These are phyloP conservation scores for Tephrocybe sp. DNA, from an alignment of 768 basidiomycete genomes.

Conservation along the genomic window DNA sequence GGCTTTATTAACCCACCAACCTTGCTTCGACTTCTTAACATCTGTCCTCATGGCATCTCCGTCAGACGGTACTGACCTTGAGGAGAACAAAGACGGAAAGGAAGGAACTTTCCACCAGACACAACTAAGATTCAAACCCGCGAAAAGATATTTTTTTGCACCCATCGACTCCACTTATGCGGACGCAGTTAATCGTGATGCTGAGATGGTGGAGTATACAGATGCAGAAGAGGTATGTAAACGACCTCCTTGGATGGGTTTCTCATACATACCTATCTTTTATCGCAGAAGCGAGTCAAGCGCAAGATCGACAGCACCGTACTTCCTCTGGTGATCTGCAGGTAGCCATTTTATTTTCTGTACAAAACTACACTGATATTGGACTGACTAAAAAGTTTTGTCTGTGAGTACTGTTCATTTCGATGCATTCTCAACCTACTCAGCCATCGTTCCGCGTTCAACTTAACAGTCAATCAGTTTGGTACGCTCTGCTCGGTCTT, in stretches of 20 bases:
- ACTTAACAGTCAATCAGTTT: too few relatives aligned
- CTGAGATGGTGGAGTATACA: slow-evolving; percentile 46
- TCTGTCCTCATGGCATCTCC: too few relatives aligned
- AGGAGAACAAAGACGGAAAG: slow-evolving; percentile 14
- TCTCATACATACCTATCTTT: too few relatives aligned
- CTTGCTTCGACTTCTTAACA: too few relatives aligned
- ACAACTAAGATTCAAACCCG: slow-evolving; percentile 35
- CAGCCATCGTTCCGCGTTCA: too few relatives aligned
- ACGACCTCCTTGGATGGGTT: background rate
- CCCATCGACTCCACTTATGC: slow-evolving; percentile 44
- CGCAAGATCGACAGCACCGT: slow-evolving; percentile 54
- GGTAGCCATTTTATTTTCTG: slow-evolving; percentile 28
- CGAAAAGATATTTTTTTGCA: slow-evolving; percentile 49
- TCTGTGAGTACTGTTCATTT: slow-evolving; percentile 37
- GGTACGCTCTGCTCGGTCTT: too few relatives aligned
- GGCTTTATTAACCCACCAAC: too few relatives aligned
- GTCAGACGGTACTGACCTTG: slow-evolving; percentile 3
- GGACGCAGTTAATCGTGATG: slow-evolving; percentile 52
- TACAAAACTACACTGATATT: background rate
- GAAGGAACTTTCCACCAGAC: slow-evolving; percentile 45
- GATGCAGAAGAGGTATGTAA: slow-evolving; percentile 49
- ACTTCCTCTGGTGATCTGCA: slow-evolving; percentile 49
- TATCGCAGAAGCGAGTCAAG: slow-evolving; percentile 37
- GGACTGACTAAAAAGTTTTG: slow-evolving; percentile 32
- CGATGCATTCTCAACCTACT: too few relatives aligned